These are phyloP conservation scores for Glutinoglossum americanum DNA, from an alignment of 495 filamentous ascomycete genomes.

Conservation along the genomic window DNA sequence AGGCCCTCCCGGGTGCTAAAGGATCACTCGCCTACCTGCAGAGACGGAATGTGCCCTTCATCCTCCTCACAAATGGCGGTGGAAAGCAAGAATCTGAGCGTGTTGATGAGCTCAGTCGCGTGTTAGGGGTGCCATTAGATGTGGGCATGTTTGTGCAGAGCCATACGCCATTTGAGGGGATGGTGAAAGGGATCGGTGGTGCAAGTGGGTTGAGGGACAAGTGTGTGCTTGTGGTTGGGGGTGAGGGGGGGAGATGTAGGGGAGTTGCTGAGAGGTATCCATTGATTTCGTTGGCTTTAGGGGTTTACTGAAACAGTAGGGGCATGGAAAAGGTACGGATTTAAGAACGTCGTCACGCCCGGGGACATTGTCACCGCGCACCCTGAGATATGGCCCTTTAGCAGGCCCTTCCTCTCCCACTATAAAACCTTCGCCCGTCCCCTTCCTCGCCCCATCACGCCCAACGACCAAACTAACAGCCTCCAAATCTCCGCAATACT, in stretches of 20 bases:
- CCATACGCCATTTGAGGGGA: slow-evolving; percentile 56
- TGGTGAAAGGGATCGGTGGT: slow-evolving; percentile 17
- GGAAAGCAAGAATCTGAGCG: slow-evolving; percentile 55
- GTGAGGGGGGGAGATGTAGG: slow-evolving; percentile 54
- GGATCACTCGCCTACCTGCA: slow-evolving; percentile 52
- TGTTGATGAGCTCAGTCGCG: slow-evolving; percentile 43
- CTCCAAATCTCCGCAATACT: slow-evolving; percentile 69
- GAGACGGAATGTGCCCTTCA: slow-evolving; percentile 50
- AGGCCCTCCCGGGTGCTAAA: slow-evolving; percentile 62
- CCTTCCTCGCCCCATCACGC: slow-evolving; percentile 25
- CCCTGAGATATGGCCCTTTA: slow-evolving; percentile 65
- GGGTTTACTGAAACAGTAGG: neutral
- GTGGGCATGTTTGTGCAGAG: slow-evolving; percentile 55
- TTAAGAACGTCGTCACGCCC: slow-evolving; percentile 63
- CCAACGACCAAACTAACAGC: slow-evolving; percentile 19
- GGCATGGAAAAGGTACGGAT: slow-evolving; percentile 42
- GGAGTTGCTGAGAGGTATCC: slow-evolving; percentile 40
- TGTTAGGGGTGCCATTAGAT: slow-evolving; percentile 36
- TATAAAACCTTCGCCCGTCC: slow-evolving; percentile 42
- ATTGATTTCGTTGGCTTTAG: neutral
- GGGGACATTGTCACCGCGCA: slow-evolving; percentile 59
- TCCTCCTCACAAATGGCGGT: slow-evolving; percentile 77
- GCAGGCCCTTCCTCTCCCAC: slow-evolving; percentile 32
- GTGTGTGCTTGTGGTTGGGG: slow-evolving; percentile 62
- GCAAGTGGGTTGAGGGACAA: slow-evolving; percentile 31